Base-by-base conservation (phyloP, 2,329 filamentous ascomycete genomes). In the Ambrosiella beaveri region DNA sequence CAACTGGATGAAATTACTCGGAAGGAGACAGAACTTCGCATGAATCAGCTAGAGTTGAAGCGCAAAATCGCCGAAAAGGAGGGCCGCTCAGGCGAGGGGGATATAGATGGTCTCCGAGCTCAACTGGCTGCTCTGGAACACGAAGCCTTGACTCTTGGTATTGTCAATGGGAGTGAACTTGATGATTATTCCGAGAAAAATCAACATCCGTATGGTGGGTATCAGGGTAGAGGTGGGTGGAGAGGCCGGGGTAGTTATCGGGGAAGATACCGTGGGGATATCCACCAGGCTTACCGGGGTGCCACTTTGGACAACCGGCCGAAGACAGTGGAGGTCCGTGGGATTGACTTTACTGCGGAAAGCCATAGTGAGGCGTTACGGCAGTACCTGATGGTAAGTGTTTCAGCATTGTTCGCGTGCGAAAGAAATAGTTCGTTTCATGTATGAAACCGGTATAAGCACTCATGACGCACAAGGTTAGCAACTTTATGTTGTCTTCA, bases 221-320 rank as follows among this genome's bases (percentile, higher is more conserved):
- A 74, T 54, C 74, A 75, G 11, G 70, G 74, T 38, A 68, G 71
- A 56, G 70, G 69, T 37, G 50, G 66, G 7, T 70, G 69, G 15
- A 65, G 71, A 1, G 66, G 67, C 27, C 57, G 50, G 66, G 66
- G 8, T 67, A 66, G 35, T 64, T 68, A 7, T 17, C 45, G 57
- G 12, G 45, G 58, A 17, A 51, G 44, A n/a, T 60, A 54, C 41
- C 55, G 58, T 1, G 58, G 73, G 50, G 75, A 75, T 38, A 72
- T 75, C 61, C 75, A 77, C 52, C 75, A 76, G 2, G 76, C 75
- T 0, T 82, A 81, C 63, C 79, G 75, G 3, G 75, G 76, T 38
- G 85, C 83, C 63, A 83, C 84, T 15, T 74, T 93, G 19, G 87
- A 93, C 65, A 89, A 90, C 66, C 75, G 87, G 50, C 83, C 87